These are phyloP conservation scores for Porphyrellus cyaneotinctus DNA, from an alignment of 768 basidiomycete species.

Conservation along the genomic window DNA sequence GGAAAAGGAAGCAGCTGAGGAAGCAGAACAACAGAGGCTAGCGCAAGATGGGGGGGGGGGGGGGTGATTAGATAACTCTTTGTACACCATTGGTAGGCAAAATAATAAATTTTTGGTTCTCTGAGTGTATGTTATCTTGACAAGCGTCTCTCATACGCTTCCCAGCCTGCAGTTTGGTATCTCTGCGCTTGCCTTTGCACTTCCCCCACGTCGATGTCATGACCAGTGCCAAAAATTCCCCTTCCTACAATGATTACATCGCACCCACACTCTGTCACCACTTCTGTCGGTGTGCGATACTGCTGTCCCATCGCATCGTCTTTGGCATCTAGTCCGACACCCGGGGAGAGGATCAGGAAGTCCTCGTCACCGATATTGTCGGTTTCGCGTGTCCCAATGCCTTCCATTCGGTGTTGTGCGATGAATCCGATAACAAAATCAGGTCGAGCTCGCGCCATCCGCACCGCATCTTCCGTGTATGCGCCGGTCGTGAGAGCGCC, in stretches of 20 bases:
- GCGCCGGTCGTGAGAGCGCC: constrained; percentile 78
- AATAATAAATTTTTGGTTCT: background rate
- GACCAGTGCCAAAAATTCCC: constrained; percentile 77
- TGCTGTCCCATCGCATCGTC: constrained; percentile 93
- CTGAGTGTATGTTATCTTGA: constrained; percentile 5
- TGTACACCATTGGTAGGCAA: too few species aligned
- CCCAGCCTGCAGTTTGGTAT: constrained; percentile 87
- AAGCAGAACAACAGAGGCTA: constrained; percentile 24
- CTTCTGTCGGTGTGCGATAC: constrained; percentile 85
- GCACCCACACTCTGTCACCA: constrained; percentile 75
- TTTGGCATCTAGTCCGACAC: constrained; percentile 75
- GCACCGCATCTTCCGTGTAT: constrained; percentile 82
- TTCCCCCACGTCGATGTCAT: constrained; percentile 37
- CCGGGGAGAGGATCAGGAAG: constrained; percentile 88
- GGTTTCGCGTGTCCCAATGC: constrained; percentile 39
- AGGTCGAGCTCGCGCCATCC: constrained; percentile 77
- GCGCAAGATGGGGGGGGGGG: constrained; percentile 9
- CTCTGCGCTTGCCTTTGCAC: constrained; percentile 67
- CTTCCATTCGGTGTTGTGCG: constrained; percentile 82
- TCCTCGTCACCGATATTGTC: constrained; percentile 53
- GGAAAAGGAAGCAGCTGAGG: constrained; percentile 69
- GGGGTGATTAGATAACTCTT: too few species aligned
- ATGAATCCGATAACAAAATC: constrained; percentile 97
- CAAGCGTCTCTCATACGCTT: constrained; percentile 71
- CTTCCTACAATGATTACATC: constrained; percentile 98